Evolutionary conservation across 176 grass and related monocot species (phyloP).

Genomic region (Ensete ventricosum): DNA sequence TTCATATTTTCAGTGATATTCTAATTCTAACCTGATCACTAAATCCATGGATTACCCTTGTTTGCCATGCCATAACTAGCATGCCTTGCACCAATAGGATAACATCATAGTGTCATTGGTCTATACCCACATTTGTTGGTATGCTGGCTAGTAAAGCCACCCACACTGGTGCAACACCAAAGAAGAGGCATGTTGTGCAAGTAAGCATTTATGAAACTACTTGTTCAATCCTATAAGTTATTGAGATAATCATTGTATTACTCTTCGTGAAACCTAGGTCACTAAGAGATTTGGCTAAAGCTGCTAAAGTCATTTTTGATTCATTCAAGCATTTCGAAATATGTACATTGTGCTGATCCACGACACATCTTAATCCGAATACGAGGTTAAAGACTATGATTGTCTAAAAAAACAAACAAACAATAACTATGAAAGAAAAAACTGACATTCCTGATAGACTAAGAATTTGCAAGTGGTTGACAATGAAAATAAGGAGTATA

Average conservation of each 20-base stretch:
- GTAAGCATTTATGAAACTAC: not conserved
- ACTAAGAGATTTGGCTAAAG: not conserved
- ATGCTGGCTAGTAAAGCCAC: not conserved
- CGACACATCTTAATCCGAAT: too few relatives aligned
- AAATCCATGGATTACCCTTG: not conserved
- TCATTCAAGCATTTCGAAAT: too few relatives aligned
- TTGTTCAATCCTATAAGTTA: not conserved
- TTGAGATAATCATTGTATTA: not conserved
- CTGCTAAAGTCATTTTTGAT: not conserved
- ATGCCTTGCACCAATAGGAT: not conserved
- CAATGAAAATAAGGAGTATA: not conserved
- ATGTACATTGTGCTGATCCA: too few relatives aligned
- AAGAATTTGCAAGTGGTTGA: not conserved
- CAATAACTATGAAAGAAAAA: too few relatives aligned
- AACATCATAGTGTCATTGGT: not conserved
- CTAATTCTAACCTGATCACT: constrained; percentile 2
- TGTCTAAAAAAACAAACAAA: too few relatives aligned
- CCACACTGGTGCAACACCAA: not conserved
- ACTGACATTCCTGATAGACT: too few relatives aligned
- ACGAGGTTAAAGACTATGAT: too few relatives aligned
- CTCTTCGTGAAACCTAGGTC: not conserved
- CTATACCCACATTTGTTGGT: not conserved
- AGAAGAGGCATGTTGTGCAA: not conserved
- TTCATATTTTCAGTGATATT: constrained; percentile 15
- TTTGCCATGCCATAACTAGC: not conserved